Evolutionary conservation across 352 stramenopile species (phyloP).

Genomic region (Pythium graminicola): DNA sequence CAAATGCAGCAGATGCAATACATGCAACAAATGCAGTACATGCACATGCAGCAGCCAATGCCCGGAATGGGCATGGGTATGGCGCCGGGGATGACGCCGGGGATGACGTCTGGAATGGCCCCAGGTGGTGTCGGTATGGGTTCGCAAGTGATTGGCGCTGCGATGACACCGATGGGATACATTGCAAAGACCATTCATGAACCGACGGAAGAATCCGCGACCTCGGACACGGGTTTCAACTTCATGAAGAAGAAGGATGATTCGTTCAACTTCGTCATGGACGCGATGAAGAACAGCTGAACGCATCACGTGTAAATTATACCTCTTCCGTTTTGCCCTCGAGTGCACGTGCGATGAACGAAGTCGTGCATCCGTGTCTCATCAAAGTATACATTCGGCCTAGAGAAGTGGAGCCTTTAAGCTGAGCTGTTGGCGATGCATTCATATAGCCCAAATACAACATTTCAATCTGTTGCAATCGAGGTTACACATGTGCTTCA

Average conservation of each 20-base stretch:
- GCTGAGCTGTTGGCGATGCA: conserved; percentile 15
- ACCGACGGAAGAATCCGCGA: conserved; percentile 57
- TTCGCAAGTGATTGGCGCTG: conserved; percentile 71
- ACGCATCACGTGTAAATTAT: conserved; percentile 49
- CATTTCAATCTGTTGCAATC: conserved; percentile 1
- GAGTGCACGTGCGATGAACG: conserved; percentile 16
- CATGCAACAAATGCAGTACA: conserved; percentile 65
- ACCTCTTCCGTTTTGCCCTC: conserved; percentile 22
- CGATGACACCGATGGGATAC: conserved; percentile 80
- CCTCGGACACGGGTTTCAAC: conserved; percentile 59
- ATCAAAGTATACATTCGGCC: conserved; percentile 14
- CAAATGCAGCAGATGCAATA: conserved; percentile 67
- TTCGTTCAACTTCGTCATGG: conserved; percentile 87
- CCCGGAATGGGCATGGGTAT: conserved; percentile 31
- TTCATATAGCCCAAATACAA: conserved; percentile 21
- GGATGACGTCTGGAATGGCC: conserved; percentile 20
- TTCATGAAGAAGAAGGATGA: conserved; percentile 87
- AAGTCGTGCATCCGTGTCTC: conserved; percentile 12
- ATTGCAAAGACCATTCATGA: conserved; percentile 87
- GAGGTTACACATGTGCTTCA: conserved; percentile 1
- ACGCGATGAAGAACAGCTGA: conserved; percentile 86
- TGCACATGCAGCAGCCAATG: conserved; percentile 66
- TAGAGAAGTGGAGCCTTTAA: conserved; percentile 17
- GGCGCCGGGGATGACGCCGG: conserved; percentile 25
- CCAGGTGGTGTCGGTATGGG: conserved; percentile 21